Conservation (phyloP, 2,329 filamentous ascomycete genomes). For the Berkeleyomyces rouxiae region DNA sequence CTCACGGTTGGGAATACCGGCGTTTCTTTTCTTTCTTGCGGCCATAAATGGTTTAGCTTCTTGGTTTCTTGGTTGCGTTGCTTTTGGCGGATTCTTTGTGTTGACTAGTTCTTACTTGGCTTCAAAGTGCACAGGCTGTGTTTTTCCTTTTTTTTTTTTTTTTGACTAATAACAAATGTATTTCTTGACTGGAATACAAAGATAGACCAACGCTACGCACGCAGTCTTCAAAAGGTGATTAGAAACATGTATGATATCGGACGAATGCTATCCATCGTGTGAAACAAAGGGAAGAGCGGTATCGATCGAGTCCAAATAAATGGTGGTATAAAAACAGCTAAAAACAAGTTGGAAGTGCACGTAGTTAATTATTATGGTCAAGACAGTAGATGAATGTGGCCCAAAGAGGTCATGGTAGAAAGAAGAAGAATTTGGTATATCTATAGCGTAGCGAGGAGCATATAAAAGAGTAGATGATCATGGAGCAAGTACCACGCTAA, state of each 20-base stretch:
- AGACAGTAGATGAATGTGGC: background rate
- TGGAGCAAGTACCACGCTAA: background rate
- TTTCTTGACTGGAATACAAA: background rate
- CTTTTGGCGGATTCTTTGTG: background rate
- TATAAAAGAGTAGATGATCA: background rate
- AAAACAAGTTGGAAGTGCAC: too few species aligned
- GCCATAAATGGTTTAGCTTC: background rate
- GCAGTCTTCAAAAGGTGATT: background rate
- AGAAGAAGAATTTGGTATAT: background rate
- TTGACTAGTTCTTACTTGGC: background rate
- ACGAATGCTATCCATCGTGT: too few species aligned
- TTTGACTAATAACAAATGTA: background rate
- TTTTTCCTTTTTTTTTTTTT: background rate
- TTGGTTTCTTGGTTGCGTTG: background rate
- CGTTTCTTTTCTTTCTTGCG: background rate
- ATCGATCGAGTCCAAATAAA: too few species aligned
- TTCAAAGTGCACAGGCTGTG: conserved; percentile 1
- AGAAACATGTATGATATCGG: background rate
- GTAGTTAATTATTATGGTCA: background rate
- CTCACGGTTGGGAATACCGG: background rate
- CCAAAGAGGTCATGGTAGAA: background rate
- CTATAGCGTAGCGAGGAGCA: background rate
- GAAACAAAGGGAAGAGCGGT: too few species aligned
- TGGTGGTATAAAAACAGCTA: too few species aligned
- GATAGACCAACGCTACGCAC: too few species aligned